phyloP scores from a whole-genome alignment of 2,329 filamentous ascomycete genomes.

The Ascosphaera pollenicola region DNA sequence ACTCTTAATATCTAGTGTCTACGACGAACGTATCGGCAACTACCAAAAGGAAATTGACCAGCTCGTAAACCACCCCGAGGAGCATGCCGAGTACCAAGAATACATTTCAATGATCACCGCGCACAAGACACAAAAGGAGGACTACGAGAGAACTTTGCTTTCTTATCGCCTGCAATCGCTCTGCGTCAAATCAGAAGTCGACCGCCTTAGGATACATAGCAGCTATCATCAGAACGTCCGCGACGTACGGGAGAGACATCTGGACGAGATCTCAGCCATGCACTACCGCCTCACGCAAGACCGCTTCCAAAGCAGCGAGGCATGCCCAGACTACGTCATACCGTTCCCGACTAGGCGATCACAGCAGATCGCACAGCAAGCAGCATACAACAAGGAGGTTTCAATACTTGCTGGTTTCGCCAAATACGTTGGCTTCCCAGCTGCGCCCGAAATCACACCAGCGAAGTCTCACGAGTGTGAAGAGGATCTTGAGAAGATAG shows the following conservation, averaged over 20 bases:
- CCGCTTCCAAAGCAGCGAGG: constrained; percentile 54
- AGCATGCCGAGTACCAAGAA: constrained; percentile 71
- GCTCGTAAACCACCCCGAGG: no score
- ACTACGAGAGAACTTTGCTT: constrained; percentile 50
- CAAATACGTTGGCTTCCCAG: constrained; percentile 90
- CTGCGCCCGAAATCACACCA: constrained; percentile 63
- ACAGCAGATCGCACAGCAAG: constrained; percentile 62
- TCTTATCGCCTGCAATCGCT: constrained; percentile 53
- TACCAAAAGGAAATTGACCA: constrained; percentile 47
- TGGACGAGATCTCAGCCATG: constrained; percentile 65
- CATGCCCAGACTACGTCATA: constrained; percentile 60
- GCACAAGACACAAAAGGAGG: constrained; percentile 58
- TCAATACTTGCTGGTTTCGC: constrained; percentile 76
- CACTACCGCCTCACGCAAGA: constrained; percentile 89
- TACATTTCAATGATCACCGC: constrained; percentile 77
- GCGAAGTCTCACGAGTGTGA: constrained; percentile 55
- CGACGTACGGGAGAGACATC: constrained; percentile 56
- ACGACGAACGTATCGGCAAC: constrained; percentile 67
- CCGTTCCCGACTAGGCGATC: constrained; percentile 56
- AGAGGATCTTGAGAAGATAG: constrained; percentile 73
- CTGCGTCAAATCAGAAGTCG: constrained; percentile 52
- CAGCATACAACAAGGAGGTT: constrained; percentile 87
- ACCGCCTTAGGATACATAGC: constrained; percentile 65
- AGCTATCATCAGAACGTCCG: constrained; percentile 78
- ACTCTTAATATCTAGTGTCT: constrained; percentile 41